Percentiles rank a stretch among this genome's conserved stretches.
These are phyloP conservation scores for Leccinum uliginosum DNA, from an alignment of 768 basidiomycete genomes.

Conservation along the genomic window DNA sequence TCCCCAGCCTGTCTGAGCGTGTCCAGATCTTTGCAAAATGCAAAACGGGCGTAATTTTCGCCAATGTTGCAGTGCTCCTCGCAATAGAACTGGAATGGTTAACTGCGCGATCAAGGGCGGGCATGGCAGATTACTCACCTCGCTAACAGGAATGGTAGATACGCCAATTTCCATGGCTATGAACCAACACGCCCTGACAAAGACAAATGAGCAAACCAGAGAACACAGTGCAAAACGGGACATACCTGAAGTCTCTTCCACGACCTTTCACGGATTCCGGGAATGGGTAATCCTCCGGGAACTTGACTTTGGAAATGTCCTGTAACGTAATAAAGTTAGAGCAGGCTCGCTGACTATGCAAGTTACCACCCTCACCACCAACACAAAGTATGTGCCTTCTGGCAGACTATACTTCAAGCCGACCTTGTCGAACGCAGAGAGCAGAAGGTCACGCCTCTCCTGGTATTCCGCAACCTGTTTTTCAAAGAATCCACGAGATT, in stretches of 20 bases:
- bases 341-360: not conserved
- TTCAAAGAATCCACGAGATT: constrained; percentile 70
- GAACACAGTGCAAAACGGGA: not conserved
- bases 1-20: constrained; percentile 80
- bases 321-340: constrained; percentile 24
- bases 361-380: constrained; percentile 53
- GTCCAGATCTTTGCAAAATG: constrained; percentile 93
- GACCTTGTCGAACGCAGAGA: constrained; percentile 73
- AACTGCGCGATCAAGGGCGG: constrained; percentile 1
- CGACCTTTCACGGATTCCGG: constrained; percentile 70
- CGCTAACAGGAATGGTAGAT: constrained; percentile 92
- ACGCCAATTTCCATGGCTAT: constrained; percentile 88
- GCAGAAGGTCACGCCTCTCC: constrained; percentile 73
- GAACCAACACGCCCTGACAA: constrained; percentile 85
- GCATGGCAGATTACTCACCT: constrained; percentile 48
- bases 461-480: constrained; percentile 72
- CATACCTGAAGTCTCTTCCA: constrained; percentile 83
- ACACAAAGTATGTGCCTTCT: constrained; percentile 87
- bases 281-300: constrained; percentile 83
- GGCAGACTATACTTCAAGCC: constrained; percentile 86
- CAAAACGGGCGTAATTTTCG: constrained; percentile 83
- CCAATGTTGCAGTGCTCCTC: constrained; percentile 82
- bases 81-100: constrained; percentile 74
- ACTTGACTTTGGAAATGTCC: constrained; percentile 75
- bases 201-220: constrained; percentile 7